Base-by-base conservation (phyloP, 306 rosid genomes). In the Cicer cuneatum region DNA sequence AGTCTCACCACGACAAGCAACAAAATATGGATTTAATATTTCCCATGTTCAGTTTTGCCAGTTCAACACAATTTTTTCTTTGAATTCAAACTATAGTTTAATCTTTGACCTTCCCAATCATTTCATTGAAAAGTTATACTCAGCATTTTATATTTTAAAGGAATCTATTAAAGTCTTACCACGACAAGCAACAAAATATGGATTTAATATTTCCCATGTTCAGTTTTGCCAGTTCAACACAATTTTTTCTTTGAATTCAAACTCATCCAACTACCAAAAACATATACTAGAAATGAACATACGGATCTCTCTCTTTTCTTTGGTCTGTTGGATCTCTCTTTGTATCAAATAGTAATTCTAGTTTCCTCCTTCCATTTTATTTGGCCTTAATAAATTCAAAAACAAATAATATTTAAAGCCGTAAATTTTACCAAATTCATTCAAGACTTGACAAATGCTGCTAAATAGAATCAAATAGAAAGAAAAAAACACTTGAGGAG, bases 1-100 rank as follows among this genome's bases (percentile, higher is more conserved):
- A 43, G 71, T 76, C 77, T 38, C 19, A 67, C 51, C 74, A 56
- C 8, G 15, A 61, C 63, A 35, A 42, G 71, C 66, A 69, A 52
- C 24, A 56, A 8, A 8, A 75, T 58, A 37, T 41, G 66, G 46
- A 54, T 41, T 64, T 24, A 60, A 39, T 47, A 62, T 51, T 64
- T 39, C 43, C 11, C 9, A 70, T 11, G 38, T 53, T 58, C 64
- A 73, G 33, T 33, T 82, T 66, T 66, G 41, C 16, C 12, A 33
- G 51, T 13, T 18, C 54, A 67, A 60, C 47, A 66, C 72, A 10
- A 29, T 5, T 46, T 58, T 46, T n/a, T 47, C 41, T 46, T 46
- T 35, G 41, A 40, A 46, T 46, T 14, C 53, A 49, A 69, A 2
- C 19, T 45, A 40, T 48, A 14, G 2, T 63, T 65, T 43, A 37